Base-by-base conservation (phyloP, 805 yeast species). In the Lipomyces orientalis region DNA sequence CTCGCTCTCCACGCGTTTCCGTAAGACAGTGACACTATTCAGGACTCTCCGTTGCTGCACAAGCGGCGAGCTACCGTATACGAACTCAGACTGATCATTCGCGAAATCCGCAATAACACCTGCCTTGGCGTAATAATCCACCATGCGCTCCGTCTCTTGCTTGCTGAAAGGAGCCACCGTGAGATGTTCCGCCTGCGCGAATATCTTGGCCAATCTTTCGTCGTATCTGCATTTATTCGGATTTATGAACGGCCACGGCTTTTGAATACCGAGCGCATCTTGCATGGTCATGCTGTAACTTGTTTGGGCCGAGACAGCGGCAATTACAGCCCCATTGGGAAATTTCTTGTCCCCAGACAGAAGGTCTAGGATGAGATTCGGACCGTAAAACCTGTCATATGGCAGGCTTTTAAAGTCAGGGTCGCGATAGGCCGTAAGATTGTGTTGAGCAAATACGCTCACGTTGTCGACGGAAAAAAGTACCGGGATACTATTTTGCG, bases 381-480 rank as follows among this genome's bases (percentile, higher is more conserved):
- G 52, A 33, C 68, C 60, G 58, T 29, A 54, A 55, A 69, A 64
- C 10, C 49, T 57, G 35, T 60, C 37, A 56, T 61, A 51, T 31
- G 60, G 54, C 22, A 69, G 54, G 6, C 19, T 33, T 29, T 54
- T 37, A 54, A 31, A 61, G 22, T 62, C 54, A 3, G 60, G 34
- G 46, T 55, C 49, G 46, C 67, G 63, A 59, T 64, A 69, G 22
- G 52, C 61, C 16, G 65, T 61, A 16, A 54, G 29, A 33, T 54
- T 58, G 22, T 62, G 37, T 54, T 67, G 63, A 4, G 70, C 62
- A 7, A 69, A 37, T 7, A 59, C 52, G 29, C 64, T 61, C 16
- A 66, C 19, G 58, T 65, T 65, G 58, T 69, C 72, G 37, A 69
- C 59, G 29, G 70, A 51, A 29, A 69, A 19, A 7, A 67, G 43